Evolutionary conservation across 2,329 filamentous ascomycete genomes (phyloP).

Genomic region (Fusarium algeriense): DNA sequence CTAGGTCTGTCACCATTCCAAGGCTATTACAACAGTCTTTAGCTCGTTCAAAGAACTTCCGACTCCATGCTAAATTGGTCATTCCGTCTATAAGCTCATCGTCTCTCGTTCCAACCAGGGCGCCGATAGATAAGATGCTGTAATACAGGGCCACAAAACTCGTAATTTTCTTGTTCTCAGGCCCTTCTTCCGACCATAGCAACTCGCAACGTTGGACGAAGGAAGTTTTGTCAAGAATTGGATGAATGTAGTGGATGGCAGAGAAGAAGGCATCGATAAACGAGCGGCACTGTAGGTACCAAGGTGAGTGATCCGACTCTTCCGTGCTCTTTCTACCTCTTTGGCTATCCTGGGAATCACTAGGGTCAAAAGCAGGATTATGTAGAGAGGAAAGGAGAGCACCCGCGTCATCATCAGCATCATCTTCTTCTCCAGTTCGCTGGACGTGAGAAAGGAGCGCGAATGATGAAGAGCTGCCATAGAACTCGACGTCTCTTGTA

Average conservation of each 20-base stretch:
- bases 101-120: background rate
- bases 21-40: background rate
- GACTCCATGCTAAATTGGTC: background rate
- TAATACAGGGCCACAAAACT: background rate
- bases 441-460: background rate
- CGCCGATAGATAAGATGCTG: fast-evolving
- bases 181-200: background rate
- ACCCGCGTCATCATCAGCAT: background rate
- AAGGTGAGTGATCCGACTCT: background rate
- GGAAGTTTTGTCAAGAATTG: background rate
- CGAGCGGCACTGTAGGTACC: background rate
- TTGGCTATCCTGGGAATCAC: background rate
- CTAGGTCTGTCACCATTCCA: background rate
- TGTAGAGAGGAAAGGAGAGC: background rate
- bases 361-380: background rate
- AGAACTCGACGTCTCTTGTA: background rate
- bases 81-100: background rate
- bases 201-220: background rate
- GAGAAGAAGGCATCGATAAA: conserved; percentile 3
- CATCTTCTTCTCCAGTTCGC: background rate
- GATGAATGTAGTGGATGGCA: background rate
- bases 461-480: background rate
- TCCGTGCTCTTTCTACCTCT: background rate
- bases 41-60: background rate
- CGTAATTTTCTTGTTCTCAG: background rate